Conservation (phyloP, 257 asterid genomes). For the Eustoma russellianum region DNA sequence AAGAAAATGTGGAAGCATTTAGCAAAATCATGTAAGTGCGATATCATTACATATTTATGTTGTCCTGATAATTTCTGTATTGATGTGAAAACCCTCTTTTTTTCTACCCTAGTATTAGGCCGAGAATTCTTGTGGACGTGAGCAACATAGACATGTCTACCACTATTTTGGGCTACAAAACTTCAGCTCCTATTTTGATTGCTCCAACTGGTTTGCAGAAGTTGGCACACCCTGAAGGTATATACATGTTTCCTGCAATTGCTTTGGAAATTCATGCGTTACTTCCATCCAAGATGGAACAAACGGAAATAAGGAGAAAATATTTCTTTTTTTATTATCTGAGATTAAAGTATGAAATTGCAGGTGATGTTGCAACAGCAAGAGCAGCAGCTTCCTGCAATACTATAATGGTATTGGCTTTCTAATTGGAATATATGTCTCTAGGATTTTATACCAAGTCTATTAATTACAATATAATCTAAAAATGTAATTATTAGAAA, state of each 20-base stretch:
- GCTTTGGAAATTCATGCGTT: too few species aligned
- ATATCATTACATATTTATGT: neutral
- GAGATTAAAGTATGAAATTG: slow-evolving; percentile 4
- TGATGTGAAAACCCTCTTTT: slow-evolving; percentile 3
- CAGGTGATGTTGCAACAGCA: slow-evolving; percentile 66
- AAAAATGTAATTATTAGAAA: too few species aligned
- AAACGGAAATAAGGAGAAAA: too few species aligned
- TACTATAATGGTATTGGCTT: slow-evolving; percentile 44
- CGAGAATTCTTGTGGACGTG: slow-evolving; percentile 48
- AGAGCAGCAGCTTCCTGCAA: slow-evolving; percentile 48
- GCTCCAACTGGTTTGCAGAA: slow-evolving; percentile 47
- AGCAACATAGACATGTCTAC: slow-evolving; percentile 47
- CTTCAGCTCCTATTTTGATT: slow-evolving; percentile 44
- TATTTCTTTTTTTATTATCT: neutral
- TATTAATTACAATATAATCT: too few species aligned
- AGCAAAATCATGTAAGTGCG: slow-evolving; percentile 35
- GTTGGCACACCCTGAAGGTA: slow-evolving; percentile 57
- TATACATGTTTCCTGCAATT: neutral
- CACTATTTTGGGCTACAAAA: slow-evolving; percentile 32
- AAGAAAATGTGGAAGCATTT: slow-evolving; percentile 48
- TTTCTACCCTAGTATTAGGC: slow-evolving; percentile 32
- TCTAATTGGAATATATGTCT: neutral
- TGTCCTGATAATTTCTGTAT: neutral
- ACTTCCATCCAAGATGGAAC: too few species aligned
- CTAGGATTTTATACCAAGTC: too few species aligned